These are phyloP conservation scores for Calendula officinalis DNA, from an alignment of 129 eudicot genomes.

Conservation along the genomic window DNA sequence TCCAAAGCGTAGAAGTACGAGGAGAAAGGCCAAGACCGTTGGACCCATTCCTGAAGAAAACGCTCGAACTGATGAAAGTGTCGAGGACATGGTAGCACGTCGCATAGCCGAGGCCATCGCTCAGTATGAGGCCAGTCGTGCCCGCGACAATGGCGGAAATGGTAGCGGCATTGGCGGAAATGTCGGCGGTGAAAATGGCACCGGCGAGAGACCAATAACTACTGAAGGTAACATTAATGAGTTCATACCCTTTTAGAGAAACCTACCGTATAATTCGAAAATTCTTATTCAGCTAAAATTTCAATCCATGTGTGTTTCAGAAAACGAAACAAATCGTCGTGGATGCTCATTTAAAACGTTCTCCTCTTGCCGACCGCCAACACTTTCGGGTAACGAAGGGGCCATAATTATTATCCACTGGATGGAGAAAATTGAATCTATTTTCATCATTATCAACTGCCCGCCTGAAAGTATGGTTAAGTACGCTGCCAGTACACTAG, in stretches of 20 bases:
- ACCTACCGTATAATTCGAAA: neutral
- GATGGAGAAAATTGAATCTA: neutral
- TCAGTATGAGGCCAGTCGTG: neutral
- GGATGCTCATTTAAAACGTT: too few relatives aligned
- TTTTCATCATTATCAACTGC: neutral
- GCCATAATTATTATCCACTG: neutral
- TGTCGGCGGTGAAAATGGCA: too few relatives aligned
- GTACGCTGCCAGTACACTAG: neutral
- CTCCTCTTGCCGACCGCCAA: too few relatives aligned
- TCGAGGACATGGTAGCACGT: neutral
- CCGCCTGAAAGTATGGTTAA: neutral
- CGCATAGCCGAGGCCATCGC: neutral
- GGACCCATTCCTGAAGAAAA: too few relatives aligned
- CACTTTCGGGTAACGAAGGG: neutral
- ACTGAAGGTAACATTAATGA: neutral
- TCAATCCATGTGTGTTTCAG: too few relatives aligned
- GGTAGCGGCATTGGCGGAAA: neutral
- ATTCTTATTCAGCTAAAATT: too few relatives aligned
- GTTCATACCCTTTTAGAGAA: neutral
- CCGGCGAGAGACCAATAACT: too few relatives aligned
- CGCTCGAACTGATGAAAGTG: neutral
- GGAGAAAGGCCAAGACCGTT: too few relatives aligned
- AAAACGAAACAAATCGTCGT: too few relatives aligned
- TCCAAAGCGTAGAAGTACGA: too few relatives aligned
- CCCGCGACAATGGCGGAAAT: neutral